Base-by-base conservation (phyloP, 1,284 basidiomycete species). In the Fomes fomentarius region DNA sequence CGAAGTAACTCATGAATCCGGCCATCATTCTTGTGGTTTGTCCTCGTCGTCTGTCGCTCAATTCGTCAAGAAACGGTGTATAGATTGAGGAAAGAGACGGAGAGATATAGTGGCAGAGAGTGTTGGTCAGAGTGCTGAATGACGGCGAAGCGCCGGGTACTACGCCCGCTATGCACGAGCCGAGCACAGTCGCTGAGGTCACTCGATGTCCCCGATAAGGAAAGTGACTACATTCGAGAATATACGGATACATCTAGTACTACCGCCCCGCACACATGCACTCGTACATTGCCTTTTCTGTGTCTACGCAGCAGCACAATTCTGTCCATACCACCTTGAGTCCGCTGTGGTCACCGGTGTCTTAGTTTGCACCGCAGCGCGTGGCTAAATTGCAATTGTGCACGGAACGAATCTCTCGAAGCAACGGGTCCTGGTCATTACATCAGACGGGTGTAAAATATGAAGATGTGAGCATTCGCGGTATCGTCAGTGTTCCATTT, bases 1-100 rank as follows among this genome's bases (percentile, higher is more conserved):
- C 85, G 69, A 93, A 92, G 77, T 89, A 94, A 69, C 85, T 89
- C 86, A 95, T 91, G 72, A 94, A 85, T 48, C 87, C 80, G 14
- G 91, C 85, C 93, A 96, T 95, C 84, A 82, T 92, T 37, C 44
- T 62, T 34, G 48, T n/a, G n/a, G n/a, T n/a, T n/a, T n/a, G n/a
- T n/a, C n/a, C n/a, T n/a, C n/a, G n/a, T n/a, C n/a, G n/a, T n/a
- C n/a, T n/a, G n/a, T n/a, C n/a, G n/a, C n/a, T n/a, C n/a, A n/a
- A n/a, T n/a, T n/a, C n/a, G n/a, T n/a, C n/a, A n/a, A 40, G 22
- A 12, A 11, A 39, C 4, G 14, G 44, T 21, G 40, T 37, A 43
- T 39, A 30, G 31, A n/a, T 47, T 22, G 33, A 46, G 35, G 21
- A 39, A 25, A 38, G 47, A 25, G 35, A 37, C 9, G 21, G 46